Conservation (phyloP, 1,284 basidiomycete species). For the Veloboletus limbatus region DNA sequence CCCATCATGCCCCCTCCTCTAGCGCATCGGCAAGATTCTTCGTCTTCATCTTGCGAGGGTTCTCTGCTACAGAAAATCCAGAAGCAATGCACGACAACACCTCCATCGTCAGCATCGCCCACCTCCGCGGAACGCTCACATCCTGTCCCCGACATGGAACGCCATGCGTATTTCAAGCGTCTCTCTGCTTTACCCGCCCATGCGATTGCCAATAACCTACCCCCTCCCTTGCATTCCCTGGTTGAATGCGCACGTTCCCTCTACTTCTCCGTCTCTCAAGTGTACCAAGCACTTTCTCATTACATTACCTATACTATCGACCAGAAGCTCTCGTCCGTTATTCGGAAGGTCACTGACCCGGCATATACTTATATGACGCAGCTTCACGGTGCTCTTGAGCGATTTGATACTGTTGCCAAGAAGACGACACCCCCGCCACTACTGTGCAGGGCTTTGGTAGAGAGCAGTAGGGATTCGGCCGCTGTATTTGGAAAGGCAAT, state of each 20-base stretch:
- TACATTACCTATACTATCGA: constrained; percentile 86
- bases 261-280: constrained; percentile 89
- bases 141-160: constrained; percentile 72
- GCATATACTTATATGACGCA: constrained; percentile 81
- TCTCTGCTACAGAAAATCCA: constrained; percentile 25
- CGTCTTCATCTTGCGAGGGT: constrained; percentile 36
- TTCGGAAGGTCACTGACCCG: constrained; percentile 83
- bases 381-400: constrained; percentile 87
- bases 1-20: constrained; percentile 42
- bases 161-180: constrained; percentile 92
- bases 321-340: constrained; percentile 79
- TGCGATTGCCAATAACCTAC: constrained; percentile 64
- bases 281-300: constrained; percentile 87
- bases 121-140: constrained; percentile 40
- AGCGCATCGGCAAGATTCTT: constrained; percentile 45
- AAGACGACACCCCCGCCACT: constrained; percentile 66
- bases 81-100: constrained; percentile 37
- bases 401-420: constrained; percentile 84
- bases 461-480: constrained; percentile 84
- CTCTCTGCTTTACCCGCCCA: constrained; percentile 71
- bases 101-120: constrained; percentile 43
- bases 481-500: constrained; percentile 86
- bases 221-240: constrained; percentile 69
- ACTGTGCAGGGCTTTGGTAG: constrained; percentile 78
- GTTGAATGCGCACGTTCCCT: constrained; percentile 90